Percentiles rank a stretch among this genome's conserved stretches.
Evolutionary conservation across 768 basidiomycete genomes (phyloP).

Genomic region (Butyriboletus loyo): DNA sequence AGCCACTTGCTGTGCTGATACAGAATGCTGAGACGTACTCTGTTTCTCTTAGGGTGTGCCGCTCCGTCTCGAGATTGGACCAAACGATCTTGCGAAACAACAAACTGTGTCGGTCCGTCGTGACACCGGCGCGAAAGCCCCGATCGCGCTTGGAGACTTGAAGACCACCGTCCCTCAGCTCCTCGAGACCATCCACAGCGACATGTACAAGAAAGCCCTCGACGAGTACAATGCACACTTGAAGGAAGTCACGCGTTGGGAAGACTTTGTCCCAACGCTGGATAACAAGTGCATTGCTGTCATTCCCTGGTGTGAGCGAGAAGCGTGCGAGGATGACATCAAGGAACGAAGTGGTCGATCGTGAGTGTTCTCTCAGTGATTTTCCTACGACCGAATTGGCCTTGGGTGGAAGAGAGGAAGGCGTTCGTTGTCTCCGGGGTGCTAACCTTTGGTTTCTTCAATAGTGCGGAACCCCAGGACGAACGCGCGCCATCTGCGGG

Average conservation of each 20-base stretch:
- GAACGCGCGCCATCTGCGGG: slow-evolving; percentile 96
- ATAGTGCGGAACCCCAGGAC: slow-evolving; percentile 81
- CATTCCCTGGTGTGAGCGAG: slow-evolving; percentile 95
- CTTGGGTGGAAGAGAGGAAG: not conserved
- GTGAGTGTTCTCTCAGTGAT: slow-evolving; percentile 39
- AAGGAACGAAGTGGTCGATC: slow-evolving; percentile 88
- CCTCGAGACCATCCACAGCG: slow-evolving; percentile 81
- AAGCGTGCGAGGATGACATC: slow-evolving; percentile 95
- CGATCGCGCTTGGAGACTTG: slow-evolving; percentile 51
- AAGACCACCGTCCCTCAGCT: slow-evolving; percentile 52
- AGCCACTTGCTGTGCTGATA: not conserved
- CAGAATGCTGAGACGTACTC: not conserved
- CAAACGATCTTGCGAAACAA: slow-evolving; percentile 80
- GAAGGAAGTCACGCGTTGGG: slow-evolving; percentile 79
- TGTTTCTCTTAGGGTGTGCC: slow-evolving; percentile 76
- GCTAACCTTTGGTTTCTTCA: slow-evolving; percentile 4
- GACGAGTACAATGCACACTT: slow-evolving; percentile 67
- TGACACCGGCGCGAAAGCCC: slow-evolving; percentile 60
- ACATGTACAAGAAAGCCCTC: slow-evolving; percentile 83
- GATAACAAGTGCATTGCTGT: slow-evolving; percentile 85
- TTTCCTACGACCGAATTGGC: not conserved
- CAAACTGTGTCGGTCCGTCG: slow-evolving; percentile 86
- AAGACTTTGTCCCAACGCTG: slow-evolving; percentile 86
- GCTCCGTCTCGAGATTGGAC: slow-evolving; percentile 94
- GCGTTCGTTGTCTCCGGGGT: not conserved